Evolutionary conservation across 1,284 basidiomycete genomes (phyloP), one percentile per base, ranked within the genome.

Genomic region (Stygiomarasmius scandens): DNA sequence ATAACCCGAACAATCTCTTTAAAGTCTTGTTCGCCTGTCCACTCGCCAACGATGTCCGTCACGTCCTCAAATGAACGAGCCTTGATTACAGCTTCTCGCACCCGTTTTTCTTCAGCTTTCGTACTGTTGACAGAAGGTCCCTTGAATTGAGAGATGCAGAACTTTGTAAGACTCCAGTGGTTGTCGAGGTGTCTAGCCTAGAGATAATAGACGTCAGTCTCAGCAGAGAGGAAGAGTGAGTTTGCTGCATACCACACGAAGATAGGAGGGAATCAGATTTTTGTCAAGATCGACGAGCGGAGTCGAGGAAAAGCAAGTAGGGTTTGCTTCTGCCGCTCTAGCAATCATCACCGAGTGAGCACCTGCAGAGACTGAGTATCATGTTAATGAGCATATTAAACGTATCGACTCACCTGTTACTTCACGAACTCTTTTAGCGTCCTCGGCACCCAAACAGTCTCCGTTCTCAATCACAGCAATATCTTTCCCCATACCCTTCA

Each of bases 301-400:
- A 0, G 72, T 79, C 0, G 80, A 71, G 1, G 86, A 83, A 75
- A 99, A 99, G 66, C 93, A 90, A 0, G 91, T 89, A 0, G 95
- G 94, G 71, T 99, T 99, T 9, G 88, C 75, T 74, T 99, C 97
- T 6, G 96, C 96, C 0, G 90, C 93, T 12, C 95, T 89, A 6
- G 96, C 97, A 45, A 99, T 91, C 96, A 99, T 99, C 29, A 94
- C 87, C 0, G 93, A 94, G 63, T 91, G 86, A n/a, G 93, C 94
- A 22, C 90, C 92, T 90, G 20, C 16, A 41, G 23, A 16, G 29
- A 14, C 20, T 16, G 29, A 29, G 24, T 36, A 52, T 32, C 12
- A 36, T 36, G 3, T 24, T 10, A 29, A n/a, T 3, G 20, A 46
- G 9, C 16, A 43, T 10, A 22, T 51, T n/a, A 4, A 32, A n/a